Percentiles rank a stretch among this genome's conserved stretches.
Evolutionary conservation across 2,329 filamentous ascomycete genomes (phyloP).

Genomic region (Pseudocercospora crystallina): DNA sequence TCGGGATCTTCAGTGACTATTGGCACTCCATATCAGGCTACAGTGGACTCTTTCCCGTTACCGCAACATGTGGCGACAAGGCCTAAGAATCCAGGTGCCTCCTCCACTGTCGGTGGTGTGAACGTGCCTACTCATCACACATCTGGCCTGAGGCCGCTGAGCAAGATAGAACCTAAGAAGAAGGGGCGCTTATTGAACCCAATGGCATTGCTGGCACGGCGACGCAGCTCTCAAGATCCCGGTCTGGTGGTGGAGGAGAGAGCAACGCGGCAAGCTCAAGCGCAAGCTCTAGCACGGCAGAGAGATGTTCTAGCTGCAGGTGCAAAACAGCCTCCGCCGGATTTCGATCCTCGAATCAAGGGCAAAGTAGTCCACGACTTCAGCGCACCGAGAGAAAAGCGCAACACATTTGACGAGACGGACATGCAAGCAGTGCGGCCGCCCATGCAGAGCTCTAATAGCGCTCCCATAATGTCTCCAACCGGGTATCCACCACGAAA

Average conservation of each 20-base stretch:
- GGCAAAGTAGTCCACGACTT: conserved; percentile 66
- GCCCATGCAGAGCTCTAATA: conserved; percentile 4
- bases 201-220: conserved; percentile 59
- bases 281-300: conserved; percentile 47
- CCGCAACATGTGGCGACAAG: conserved; percentile 35
- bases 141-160: conserved; percentile 16
- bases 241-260: conserved; percentile 22
- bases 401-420: conserved; percentile 24
- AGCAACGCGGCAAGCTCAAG: conserved; percentile 25
- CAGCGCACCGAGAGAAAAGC: conserved; percentile 55
- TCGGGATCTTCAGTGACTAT: conserved; percentile 24
- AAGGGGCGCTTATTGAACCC: conserved; percentile 54
- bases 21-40: conserved; percentile 33
- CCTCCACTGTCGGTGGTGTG: conserved; percentile 36
- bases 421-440: conserved; percentile 9
- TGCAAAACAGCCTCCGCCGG: conserved; percentile 53
- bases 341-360: conserved; percentile 63
- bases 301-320: conserved; percentile 54
- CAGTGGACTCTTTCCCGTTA: conserved; percentile 31
- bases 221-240: conserved; percentile 49
- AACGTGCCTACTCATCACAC: conserved; percentile 37
- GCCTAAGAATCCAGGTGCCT: conserved; percentile 31
- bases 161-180: conserved; percentile 23
- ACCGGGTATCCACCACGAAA: conserved; percentile 19
- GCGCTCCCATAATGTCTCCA: conserved; percentile 10